Evolutionary conservation across 805 yeast genomes (phyloP), one percentile per base, ranked within the genome.

Genomic region (Ascoidea tarda): DNA sequence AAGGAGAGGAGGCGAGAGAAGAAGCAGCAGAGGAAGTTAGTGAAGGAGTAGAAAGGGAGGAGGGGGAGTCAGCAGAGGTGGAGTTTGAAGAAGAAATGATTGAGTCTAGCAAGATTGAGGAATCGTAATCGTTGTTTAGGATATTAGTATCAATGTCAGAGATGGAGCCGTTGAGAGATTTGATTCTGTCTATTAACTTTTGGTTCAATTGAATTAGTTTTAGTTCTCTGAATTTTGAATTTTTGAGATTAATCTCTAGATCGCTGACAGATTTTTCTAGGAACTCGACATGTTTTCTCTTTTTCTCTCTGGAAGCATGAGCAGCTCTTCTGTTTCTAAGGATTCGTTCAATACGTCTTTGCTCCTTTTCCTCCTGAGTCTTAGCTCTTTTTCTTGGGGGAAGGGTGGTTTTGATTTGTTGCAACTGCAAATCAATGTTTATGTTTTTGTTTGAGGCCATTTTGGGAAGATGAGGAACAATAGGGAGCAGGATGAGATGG

Each of bases 361-460:
- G 98, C 68, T 93, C 98, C 71, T 91, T 93, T 70, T 91, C 98
- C 69, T 90, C 96, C 59, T 86, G 79, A 47, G 99, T 93, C 75
- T 86, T 88, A 5, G 99, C 98, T 60, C 98, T 80, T 73, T 93
- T 93, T 58, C 98, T 79, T 52, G 98, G 98, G 33, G 97, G 96
- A 55, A 91, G 72, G 28, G 88, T 65, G 5, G 75, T 59, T 55
- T 72, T 72, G 59, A 72, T 56, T 33, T 42, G 52, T 10, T 57
- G 57, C 28, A 56, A 51, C 32, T 56, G 44, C 14, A 38, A 38
- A 38, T 38, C 44, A 38, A 38, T 38, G 14, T 38, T 38, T 10
- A 38, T 8, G 14, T 38, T 38, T 38, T 38, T 38, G 14, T 38
- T 38, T 38, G 44, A 38, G 14, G 8, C 14, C 28, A 21, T 21